Base-by-base conservation (phyloP, 1,284 basidiomycete species). In the Ustilago xerochloae region DNA sequence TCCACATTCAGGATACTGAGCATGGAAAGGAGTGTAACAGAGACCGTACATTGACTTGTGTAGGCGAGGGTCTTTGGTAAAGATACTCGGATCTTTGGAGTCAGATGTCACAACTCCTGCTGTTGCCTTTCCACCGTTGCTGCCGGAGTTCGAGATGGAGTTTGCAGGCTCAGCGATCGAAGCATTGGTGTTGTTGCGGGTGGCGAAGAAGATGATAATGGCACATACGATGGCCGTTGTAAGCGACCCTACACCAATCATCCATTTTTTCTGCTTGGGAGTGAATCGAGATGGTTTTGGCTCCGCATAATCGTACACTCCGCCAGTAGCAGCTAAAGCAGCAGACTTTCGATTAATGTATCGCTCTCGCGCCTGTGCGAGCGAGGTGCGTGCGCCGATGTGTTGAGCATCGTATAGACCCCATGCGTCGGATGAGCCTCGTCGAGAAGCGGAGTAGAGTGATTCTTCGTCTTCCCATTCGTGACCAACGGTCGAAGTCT, bases 61-160 rank as follows among this genome's bases (percentile, higher is more conserved):
- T 47, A 93, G 85, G 9, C 86, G 84, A 5, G 87, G 50, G 84
- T 93, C 89, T 84, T 89, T 90, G 47, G 82, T 80, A 81, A 92
- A 92, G 32, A 87, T 85, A 82, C 87, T 90, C 2, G 91, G 90
- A 84, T 92, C 89, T 68, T 86, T 87, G 22, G 87, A 85, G 73
- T 89, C 85, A 1, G 86, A 48, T 15, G 52, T 46, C 0, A 72
- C 71, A 2, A 64, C 75, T 4, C 75, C 72, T 0, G 64, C 53
- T 0, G 63, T 68, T 1, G 61, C 18, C 6, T 49, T 57, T 2
- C 48, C 58, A 2, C 20, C 26, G 3, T 32, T 52, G 22, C 15
- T 55, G 20, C 15, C 16, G 20, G n/a, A 15, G 0, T 30, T n/a
- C 8, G 18, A 8, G 8, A 51, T 13, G 4, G 33, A 13, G 0